phyloP scores from a whole-genome alignment of 106 monocot species.

The Allium sativum region DNA sequence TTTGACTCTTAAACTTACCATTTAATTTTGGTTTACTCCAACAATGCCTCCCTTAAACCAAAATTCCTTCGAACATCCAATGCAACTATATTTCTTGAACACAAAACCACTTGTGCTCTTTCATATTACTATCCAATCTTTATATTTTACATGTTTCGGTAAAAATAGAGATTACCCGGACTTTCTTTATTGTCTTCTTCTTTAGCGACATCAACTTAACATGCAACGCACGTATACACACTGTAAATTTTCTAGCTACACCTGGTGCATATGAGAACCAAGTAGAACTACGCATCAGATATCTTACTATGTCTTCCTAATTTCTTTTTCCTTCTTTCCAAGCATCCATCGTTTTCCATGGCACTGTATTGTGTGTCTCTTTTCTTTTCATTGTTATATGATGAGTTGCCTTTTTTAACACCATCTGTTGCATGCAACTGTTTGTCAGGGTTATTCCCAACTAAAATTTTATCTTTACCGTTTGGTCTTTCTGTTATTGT shows the following conservation, averaged over 20 bases:
- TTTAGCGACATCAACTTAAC: conserved; percentile 95
- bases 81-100: no score
- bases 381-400: conserved; percentile 36
- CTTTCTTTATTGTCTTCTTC: conserved; percentile 88
- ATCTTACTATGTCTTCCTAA: conserved; percentile 94
- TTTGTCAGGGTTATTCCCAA: conserved; percentile 43
- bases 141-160: no score
- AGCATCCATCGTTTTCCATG: conserved; percentile 91
- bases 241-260: conserved; percentile 63
- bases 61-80: no score
- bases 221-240: conserved; percentile 60
- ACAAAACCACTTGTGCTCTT: no score
- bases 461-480: conserved; percentile 31
- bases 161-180: no score
- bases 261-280: conserved; percentile 59
- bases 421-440: conserved; percentile 23
- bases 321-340: conserved; percentile 99
- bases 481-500: conserved; percentile 21
- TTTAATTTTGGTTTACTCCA: no score
- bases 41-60: no score
- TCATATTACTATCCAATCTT: no score
- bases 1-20: no score
- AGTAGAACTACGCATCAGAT: conserved; percentile 44
- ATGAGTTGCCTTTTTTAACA: conserved; percentile 26
- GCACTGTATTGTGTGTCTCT: conserved; percentile 35